These are phyloP conservation scores for Atalantia buxifolia DNA, from an alignment of 345 rosid species.

Conservation along the genomic window DNA sequence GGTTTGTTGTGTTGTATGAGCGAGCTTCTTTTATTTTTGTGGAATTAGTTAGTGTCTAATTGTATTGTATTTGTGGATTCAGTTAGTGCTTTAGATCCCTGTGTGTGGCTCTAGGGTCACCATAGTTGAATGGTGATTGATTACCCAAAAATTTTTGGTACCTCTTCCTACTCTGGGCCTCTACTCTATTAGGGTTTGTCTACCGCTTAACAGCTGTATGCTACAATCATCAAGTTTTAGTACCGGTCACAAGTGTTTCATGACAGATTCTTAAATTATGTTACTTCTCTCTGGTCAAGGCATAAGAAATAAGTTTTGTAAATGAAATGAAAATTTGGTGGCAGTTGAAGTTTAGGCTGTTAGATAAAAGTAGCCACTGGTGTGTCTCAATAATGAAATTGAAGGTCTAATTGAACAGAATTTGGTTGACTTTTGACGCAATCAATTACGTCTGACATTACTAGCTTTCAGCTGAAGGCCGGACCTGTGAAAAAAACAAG, in stretches of 20 bases:
- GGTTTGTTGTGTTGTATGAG: conserved; percentile 46
- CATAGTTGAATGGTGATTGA: neutral
- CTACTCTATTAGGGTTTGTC: neutral
- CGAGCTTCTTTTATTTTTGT: conserved; percentile 40
- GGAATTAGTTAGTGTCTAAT: conserved; percentile 41
- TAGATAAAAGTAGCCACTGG: no score
- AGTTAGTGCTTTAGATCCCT: neutral
- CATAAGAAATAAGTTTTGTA: neutral
- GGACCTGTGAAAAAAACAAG: neutral
- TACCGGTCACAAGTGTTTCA: neutral
- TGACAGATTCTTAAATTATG: no score
- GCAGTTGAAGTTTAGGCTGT: neutral
- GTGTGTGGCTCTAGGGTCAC: neutral
- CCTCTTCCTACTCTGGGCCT: neutral
- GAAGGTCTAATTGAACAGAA: neutral
- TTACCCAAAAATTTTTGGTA: neutral
- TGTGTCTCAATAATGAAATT: neutral
- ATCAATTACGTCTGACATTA: neutral
- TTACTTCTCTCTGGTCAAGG: no score
- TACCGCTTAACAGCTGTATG: neutral
- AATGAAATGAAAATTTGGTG: neutral
- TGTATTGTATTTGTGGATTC: conserved; percentile 24
- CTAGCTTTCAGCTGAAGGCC: neutral
- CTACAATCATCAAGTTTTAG: no score
- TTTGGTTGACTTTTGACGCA: neutral